Evolutionary conservation across 192 early-diverging fungal species (phyloP), one percentile per base, ranked within the genome.

Genomic region (Coemansia sp.): DNA sequence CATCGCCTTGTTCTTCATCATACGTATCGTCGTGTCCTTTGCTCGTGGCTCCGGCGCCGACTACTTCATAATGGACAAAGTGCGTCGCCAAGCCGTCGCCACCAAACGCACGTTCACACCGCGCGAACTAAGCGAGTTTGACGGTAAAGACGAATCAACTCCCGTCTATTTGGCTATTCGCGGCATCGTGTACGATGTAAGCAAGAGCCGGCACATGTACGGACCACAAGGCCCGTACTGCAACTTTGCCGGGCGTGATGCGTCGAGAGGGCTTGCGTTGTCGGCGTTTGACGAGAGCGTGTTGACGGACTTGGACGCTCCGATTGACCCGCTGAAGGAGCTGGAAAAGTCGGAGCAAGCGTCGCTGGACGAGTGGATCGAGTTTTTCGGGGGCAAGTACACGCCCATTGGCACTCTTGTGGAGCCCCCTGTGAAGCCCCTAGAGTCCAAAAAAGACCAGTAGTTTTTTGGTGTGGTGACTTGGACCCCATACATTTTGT

Each of bases 241-340:
- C 26, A 96, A 94, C 84, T 98, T 97, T 87, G 88, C 94, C 5
- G 96, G 96, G 2, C 86, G 89, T n/a, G 96, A 98, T 82, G 94
- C 96, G 14, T 95, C 93, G 17, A 86, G 96, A 28, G 94, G 96
- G 0, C 75, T 98, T 58, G 90, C 94, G 37, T 88, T 94, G 69
- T 83, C 90, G 58, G 90, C 89, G 48, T 96, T 98, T 67, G 91
- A 93, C 61, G 75, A 66, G 49, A 80, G 82, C 9, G 84, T 96
- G 80, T 58, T 98, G 57, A 68, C 80, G 1, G 82, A 84, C n/a
- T 42, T 88, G 18, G 84, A 90, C 36, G 82, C 71, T 15, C 88
- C 91, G 1, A 84, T 98, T 44, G 95, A 98, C 71, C 82, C 70
- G 31, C 82, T 98, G n/a, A 84, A 85, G 24, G 92, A 93, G 58